phyloP scores from a whole-genome alignment of 257 asterid genomes.

The Schizonepeta tenuifolia region DNA sequence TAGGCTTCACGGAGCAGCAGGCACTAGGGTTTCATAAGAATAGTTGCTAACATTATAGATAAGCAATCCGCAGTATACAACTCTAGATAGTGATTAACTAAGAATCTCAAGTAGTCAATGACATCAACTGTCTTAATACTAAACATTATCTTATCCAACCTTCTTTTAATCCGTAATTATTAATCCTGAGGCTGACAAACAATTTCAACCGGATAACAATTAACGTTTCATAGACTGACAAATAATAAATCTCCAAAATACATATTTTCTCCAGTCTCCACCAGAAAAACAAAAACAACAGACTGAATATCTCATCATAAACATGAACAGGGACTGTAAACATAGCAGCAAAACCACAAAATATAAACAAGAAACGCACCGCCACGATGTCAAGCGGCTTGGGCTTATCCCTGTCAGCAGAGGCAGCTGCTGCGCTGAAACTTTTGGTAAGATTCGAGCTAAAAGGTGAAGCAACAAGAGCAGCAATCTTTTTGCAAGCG shows the following conservation, averaged over 20 bases:
- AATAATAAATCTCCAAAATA: slow-evolving; percentile 3
- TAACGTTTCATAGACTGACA: background rate
- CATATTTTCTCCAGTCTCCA: background rate
- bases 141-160: background rate
- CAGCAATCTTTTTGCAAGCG: slow-evolving; percentile 86
- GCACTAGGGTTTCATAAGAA: too few relatives aligned
- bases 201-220: background rate
- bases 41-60: too few relatives aligned
- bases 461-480: slow-evolving; percentile 93
- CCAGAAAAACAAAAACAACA: background rate
- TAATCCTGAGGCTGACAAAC: too few relatives aligned
- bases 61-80: background rate
- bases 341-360: background rate
- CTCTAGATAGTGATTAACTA: background rate
- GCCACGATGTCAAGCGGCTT: slow-evolving; percentile 91
- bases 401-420: slow-evolving; percentile 79
- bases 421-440: slow-evolving; percentile 30
- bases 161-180: too few relatives aligned
- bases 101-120: background rate
- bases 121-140: background rate
- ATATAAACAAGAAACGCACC: slow-evolving; percentile 44
- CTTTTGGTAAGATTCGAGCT: slow-evolving; percentile 56
- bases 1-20: too few relatives aligned
- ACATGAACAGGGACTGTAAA: background rate
- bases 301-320: background rate